Conservation (phyloP, 768 basidiomycete genomes). For the Peribolospora baueri region DNA sequence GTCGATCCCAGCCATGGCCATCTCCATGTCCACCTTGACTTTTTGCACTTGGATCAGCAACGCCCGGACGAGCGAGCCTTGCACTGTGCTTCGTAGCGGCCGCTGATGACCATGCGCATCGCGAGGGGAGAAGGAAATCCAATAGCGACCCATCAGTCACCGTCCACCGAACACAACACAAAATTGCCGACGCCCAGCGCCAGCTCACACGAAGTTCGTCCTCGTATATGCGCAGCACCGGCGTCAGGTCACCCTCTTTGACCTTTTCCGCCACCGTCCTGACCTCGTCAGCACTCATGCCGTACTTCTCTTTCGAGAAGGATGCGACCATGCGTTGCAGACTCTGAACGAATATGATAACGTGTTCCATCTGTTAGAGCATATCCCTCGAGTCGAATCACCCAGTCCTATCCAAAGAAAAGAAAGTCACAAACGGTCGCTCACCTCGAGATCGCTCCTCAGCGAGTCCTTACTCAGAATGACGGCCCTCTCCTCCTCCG, state of each 20-base stretch:
- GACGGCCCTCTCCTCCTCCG: slow-evolving; percentile 36
- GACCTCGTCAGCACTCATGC: slow-evolving; percentile 40
- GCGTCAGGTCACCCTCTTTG: slow-evolving; percentile 55
- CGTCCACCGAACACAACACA: neutral
- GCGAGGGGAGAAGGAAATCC: neutral
- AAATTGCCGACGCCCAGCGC: neutral
- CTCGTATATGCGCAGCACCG: slow-evolving; percentile 69
- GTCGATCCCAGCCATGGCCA: slow-evolving; percentile 73
- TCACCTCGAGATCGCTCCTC: slow-evolving; percentile 56
- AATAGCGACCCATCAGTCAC: neutral
- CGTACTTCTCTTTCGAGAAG: slow-evolving; percentile 55
- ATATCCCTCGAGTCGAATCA: neutral
- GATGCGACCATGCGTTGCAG: slow-evolving; percentile 78
- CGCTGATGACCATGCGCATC: slow-evolving; percentile 14
- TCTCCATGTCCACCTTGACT: slow-evolving; percentile 83
- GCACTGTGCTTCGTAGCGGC: slow-evolving; percentile 57
- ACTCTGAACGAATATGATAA: slow-evolving; percentile 29
- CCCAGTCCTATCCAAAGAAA: neutral
- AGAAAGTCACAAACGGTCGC: slow-evolving; percentile 10
- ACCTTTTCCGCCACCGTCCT: slow-evolving; percentile 39
- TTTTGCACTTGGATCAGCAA: slow-evolving; percentile 86
- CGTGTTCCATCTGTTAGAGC: neutral
- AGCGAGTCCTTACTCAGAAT: slow-evolving; percentile 63
- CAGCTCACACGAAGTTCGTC: slow-evolving; percentile 27
- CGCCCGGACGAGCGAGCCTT: slow-evolving; percentile 57